These are phyloP conservation scores for Cryptosporidium bovis DNA, from an alignment of 169 alveolate species.

Conservation along the genomic window DNA sequence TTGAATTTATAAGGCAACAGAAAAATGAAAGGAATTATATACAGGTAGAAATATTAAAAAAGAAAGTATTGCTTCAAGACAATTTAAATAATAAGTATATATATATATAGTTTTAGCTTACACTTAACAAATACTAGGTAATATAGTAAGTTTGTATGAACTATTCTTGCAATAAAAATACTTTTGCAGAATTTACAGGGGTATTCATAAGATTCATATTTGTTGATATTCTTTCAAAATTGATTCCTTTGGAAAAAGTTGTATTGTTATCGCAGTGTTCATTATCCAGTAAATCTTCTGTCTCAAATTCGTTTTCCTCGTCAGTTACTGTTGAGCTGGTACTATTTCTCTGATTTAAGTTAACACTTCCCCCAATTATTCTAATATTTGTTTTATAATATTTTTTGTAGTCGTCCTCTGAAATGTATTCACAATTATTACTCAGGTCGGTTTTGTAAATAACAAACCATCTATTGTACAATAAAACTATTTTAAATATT, in stretches of 20 bases:
- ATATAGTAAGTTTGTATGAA: neutral
- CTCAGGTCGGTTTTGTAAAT: neutral
- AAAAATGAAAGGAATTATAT: neutral
- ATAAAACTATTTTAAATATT: conserved; percentile 29
- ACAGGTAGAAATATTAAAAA: too few relatives aligned
- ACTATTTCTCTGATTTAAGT: neutral
- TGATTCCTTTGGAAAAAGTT: neutral
- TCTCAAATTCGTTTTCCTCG: conserved; percentile 4
- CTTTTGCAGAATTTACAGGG: conserved; percentile 58
- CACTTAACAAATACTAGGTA: neutral
- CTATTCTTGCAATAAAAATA: conserved; percentile 27
- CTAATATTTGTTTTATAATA: conserved; percentile 51
- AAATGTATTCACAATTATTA: neutral
- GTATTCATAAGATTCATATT: conserved; percentile 2
- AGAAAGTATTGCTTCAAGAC: too few relatives aligned
- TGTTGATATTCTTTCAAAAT: neutral
- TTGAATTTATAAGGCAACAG: neutral
- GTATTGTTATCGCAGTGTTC: neutral
- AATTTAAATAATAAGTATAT: too few relatives aligned
- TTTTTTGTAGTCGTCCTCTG: conserved; percentile 18
- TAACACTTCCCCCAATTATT: conserved; percentile 49
- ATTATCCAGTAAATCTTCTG: conserved; percentile 17
- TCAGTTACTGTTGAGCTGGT: neutral
- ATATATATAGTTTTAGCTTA: conserved; percentile 1
- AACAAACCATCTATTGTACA: conserved; percentile 42